Conservation (phyloP, 208 protist genomes). For the Leishmania guyanensis region DNA sequence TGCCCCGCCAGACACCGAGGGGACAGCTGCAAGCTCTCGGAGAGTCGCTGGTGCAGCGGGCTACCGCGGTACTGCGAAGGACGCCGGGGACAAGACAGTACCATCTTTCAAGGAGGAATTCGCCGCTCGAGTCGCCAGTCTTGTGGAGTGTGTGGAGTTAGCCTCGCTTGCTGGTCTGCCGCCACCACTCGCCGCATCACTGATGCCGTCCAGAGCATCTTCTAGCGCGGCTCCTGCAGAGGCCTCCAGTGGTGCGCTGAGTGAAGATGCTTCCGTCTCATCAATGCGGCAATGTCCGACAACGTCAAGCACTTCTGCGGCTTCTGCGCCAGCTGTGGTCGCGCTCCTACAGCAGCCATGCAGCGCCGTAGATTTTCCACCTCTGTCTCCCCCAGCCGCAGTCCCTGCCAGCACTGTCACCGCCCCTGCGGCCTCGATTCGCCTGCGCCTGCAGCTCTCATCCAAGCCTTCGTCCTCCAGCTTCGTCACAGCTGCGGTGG, state of each 20-base stretch:
- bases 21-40: neutral
- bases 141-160: slow-evolving; percentile 24
- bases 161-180: slow-evolving; percentile 21
- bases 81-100: neutral
- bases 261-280: neutral
- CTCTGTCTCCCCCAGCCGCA: neutral
- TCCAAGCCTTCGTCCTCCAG: neutral
- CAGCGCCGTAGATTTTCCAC: neutral
- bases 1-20: neutral
- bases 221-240: neutral
- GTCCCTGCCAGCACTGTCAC: neutral
- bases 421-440: neutral
- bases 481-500: neutral
- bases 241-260: neutral
- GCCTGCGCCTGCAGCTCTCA: slow-evolving; percentile 10
- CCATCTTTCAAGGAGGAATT: slow-evolving; percentile 12
- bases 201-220: neutral
- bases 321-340: neutral
- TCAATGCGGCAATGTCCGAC: neutral
- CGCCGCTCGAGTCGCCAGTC: slow-evolving; percentile 3
- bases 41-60: neutral
- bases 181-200: slow-evolving; percentile 23
- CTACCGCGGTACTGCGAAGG: neutral
- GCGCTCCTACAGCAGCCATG: neutral
- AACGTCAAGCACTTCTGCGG: neutral